Conservation (phyloP, 768 basidiomycete species). For the Podaxis mareebaensis region DNA sequence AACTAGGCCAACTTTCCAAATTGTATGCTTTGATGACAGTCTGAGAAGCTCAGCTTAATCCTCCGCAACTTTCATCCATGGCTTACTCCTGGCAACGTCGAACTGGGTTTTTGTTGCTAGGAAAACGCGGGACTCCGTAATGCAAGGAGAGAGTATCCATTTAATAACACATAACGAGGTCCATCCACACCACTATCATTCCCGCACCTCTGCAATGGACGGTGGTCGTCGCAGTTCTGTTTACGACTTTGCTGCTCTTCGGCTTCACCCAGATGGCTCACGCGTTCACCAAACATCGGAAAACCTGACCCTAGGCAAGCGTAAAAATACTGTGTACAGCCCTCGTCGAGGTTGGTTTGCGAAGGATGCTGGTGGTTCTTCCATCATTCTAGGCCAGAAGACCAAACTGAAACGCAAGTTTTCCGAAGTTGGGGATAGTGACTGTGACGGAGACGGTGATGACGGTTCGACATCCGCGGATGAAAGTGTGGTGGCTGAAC, state of each 20-base stretch:
- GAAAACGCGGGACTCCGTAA: background rate
- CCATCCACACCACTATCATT: background rate
- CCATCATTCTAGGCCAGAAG: background rate
- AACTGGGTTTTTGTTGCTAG: background rate
- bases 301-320: background rate
- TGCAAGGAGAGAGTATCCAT: background rate
- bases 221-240: background rate
- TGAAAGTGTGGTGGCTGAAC: background rate
- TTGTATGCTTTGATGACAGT: background rate
- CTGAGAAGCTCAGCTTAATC: background rate
- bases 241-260: conserved; percentile 6
- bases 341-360: background rate
- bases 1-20: background rate
- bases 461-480: background rate
- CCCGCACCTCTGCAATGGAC: background rate
- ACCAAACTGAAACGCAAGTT: background rate
- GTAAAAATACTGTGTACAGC: background rate
- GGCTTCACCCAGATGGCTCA: background rate
- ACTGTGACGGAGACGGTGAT: background rate
- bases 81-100: background rate
- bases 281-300: background rate
- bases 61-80: background rate
- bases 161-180: background rate
- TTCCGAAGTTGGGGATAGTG: background rate
- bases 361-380: background rate